Base-by-base conservation (phyloP, 768 basidiomycete species). In the Artomyces pyxidatus region DNA sequence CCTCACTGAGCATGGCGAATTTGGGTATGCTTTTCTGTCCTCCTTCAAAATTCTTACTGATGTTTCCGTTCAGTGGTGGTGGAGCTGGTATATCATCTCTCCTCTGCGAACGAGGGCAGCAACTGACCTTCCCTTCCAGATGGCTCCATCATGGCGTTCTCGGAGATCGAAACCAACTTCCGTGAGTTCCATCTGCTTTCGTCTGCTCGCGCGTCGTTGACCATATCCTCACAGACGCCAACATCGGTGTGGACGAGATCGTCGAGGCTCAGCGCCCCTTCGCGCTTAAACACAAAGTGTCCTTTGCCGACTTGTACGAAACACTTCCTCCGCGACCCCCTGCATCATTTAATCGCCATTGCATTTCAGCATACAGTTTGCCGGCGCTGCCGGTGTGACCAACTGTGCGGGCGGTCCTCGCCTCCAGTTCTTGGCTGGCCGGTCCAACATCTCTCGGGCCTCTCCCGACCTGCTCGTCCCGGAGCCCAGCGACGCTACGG, bases 111-210 rank as follows among this genome's bases (percentile, higher is more conserved):
- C 14, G 5, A 26, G 14, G 14, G 14, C 23, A 16, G 23, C 14
- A 8, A 5, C 27, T 6, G 26, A 16, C n/a, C 22, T 3, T 10
- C n/a, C n/a, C n/a, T n/a, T n/a, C n/a, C 47, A 39, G 58, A 61
- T 42, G 60, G 60, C 21, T 59, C 58, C 35, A 59, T 61, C 54
- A 53, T 61, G 40, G 35, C 50, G 26, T 58, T 58, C 54, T 37
- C 54, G 19, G 42, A 59, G 8, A 53, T 57, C 27, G 60, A 61
- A 47, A 57, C 58, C 9, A 49, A 49, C 37, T 56, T 56, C 55
- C 39, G 42, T 43, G 14, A 12, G 42, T 43, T 6, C 12, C 3
- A 5, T 41, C 25, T 21, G 19, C 25, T 41, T 7, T 17, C 21
- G 12, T 41, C 8, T 19, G 10, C 25, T n/a, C n/a, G n/a, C n/a